phyloP scores from a whole-genome alignment of 2,329 filamentous ascomycete species.

The Cordyceps pruinosa region DNA sequence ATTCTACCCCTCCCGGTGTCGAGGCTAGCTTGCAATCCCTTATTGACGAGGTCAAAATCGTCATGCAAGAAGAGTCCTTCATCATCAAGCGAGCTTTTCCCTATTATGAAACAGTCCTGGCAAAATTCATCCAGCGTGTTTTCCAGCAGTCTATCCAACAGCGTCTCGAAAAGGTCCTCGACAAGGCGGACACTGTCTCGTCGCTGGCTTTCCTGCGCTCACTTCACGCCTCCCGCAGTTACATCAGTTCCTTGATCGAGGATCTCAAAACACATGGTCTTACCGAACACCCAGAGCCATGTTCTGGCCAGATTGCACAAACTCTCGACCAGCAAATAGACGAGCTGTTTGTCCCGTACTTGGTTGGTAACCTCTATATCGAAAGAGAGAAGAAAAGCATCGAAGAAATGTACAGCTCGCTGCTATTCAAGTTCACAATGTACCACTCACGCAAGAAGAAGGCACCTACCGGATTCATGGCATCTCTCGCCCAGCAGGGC shows the following conservation, averaged over 20 bases:
- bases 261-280: constrained; percentile 90
- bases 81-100: constrained; percentile 97
- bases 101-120: constrained; percentile 88
- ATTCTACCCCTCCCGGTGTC: constrained; percentile 82
- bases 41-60: constrained; percentile 87
- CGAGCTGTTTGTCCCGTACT: constrained; percentile 67
- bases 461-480: constrained; percentile 85
- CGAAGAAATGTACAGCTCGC: constrained; percentile 78
- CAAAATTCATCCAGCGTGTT: constrained; percentile 87
- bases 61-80: constrained; percentile 93
- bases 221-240: constrained; percentile 82
- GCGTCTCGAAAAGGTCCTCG: constrained; percentile 86
- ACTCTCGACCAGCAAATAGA: constrained; percentile 69
- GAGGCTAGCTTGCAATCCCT: constrained; percentile 89
- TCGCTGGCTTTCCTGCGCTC: constrained; percentile 87
- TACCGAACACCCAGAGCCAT: constrained; percentile 89
- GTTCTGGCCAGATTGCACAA: constrained; percentile 75
- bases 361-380: constrained; percentile 63
- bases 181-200: constrained; percentile 88
- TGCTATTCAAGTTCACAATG: constrained; percentile 95
- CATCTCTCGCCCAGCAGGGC: constrained; percentile 80
- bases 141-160: constrained; percentile 99
- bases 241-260: constrained; percentile 81
- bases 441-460: constrained; percentile 87
- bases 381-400: constrained; percentile 62